Evolutionary conservation across 257 asterid genomes (phyloP).

Genomic region (Solanum sparsipilum): DNA sequence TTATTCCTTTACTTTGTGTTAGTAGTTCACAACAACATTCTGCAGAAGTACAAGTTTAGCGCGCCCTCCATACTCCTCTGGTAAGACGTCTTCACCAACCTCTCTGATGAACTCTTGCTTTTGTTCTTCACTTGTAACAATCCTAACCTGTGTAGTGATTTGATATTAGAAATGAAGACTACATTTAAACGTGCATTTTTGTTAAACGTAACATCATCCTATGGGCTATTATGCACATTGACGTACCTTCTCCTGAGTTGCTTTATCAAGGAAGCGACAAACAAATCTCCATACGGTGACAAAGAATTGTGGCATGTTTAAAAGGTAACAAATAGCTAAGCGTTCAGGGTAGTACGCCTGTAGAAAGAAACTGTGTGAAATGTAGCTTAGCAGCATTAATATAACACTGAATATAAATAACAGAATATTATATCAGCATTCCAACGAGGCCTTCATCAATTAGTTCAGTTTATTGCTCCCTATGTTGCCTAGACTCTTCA

Average conservation of each 20-base stretch:
- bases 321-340: constrained; percentile 42
- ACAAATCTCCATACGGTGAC: constrained; percentile 56
- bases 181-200: neutral
- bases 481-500: neutral
- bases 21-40: constrained; percentile 18
- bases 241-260: constrained; percentile 55
- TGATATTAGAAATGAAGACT: neutral
- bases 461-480: neutral
- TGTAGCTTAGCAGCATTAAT: neutral
- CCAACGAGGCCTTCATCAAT: neutral
- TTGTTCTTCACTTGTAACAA: constrained; percentile 54
- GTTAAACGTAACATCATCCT: neutral
- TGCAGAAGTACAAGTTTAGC: constrained; percentile 42
- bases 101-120: constrained; percentile 27
- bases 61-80: constrained; percentile 66
- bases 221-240: neutral
- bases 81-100: constrained; percentile 53
- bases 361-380: neutral
- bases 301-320: constrained; percentile 69
- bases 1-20: neutral
- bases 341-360: constrained; percentile 81
- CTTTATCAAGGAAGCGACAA: constrained; percentile 57
- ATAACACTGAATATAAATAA: neutral
- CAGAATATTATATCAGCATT: neutral
- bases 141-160: constrained; percentile 31